These are phyloP conservation scores for Collybia mongolica DNA, from an alignment of 768 basidiomycete species.

Conservation along the genomic window DNA sequence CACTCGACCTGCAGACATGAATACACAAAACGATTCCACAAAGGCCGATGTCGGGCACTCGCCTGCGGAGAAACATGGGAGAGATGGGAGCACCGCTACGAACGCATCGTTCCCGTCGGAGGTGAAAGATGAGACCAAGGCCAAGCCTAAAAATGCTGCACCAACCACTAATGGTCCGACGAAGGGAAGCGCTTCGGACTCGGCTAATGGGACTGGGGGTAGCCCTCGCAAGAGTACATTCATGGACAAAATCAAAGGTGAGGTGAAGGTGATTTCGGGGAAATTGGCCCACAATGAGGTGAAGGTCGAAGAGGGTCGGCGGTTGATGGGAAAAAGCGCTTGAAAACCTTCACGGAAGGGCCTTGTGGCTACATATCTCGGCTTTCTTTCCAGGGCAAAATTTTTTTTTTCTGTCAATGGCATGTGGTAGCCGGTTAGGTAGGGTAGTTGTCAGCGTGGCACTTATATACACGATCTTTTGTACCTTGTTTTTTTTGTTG, in stretches of 20 bases:
- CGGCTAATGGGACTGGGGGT: neutral
- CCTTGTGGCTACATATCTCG: too few species aligned
- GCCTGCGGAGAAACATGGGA: neutral
- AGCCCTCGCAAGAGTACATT: constrained; percentile 23
- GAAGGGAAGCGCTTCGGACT: neutral
- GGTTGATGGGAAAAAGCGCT: constrained; percentile 26
- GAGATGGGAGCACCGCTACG: neutral
- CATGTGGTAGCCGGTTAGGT: too few species aligned
- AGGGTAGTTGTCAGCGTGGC: too few species aligned
- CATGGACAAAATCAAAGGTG: constrained; percentile 37
- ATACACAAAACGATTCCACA: neutral
- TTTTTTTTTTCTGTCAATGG: too few species aligned
- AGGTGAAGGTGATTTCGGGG: constrained; percentile 36
- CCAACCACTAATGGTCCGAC: neutral
- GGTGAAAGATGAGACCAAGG: neutral
- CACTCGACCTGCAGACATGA: neutral
- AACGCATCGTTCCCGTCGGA: neutral
- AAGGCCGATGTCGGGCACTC: constrained; percentile 4
- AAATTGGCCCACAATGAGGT: constrained; percentile 33
- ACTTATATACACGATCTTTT: too few species aligned
- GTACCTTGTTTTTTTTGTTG: too few species aligned
- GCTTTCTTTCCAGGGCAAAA: too few species aligned
- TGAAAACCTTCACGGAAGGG: neutral
- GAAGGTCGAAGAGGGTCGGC: constrained; percentile 35
- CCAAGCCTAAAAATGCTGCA: constrained; percentile 4